Evolutionary conservation across 2,329 filamentous ascomycete species (phyloP).

Genomic region (Escovopsis weberi): DNA sequence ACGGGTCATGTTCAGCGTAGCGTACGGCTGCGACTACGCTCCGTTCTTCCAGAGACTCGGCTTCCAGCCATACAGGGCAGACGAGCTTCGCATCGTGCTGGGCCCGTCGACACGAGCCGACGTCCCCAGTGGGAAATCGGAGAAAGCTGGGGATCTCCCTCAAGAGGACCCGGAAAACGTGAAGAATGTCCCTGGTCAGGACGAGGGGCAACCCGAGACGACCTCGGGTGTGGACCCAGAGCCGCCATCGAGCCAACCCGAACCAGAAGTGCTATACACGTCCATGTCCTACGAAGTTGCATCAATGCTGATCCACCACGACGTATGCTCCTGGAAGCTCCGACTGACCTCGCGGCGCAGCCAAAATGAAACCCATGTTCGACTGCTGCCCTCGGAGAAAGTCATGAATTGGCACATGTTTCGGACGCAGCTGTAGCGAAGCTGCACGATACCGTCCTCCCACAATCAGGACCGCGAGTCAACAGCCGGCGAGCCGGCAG

Average conservation of each 20-base stretch:
- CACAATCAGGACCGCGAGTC: slow-evolving; percentile 1
- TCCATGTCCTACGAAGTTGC: no score
- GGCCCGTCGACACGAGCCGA: slow-evolving; percentile 1
- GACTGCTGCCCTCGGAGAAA: slow-evolving; percentile 16
- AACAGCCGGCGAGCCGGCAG: slow-evolving; percentile 8
- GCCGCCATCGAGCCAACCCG: no score
- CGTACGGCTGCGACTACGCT: slow-evolving; percentile 21
- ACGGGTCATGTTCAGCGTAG: slow-evolving; percentile 18
- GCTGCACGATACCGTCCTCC: background rate
- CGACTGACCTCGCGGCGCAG: slow-evolving; percentile 10
- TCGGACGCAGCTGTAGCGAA: slow-evolving; percentile 14
- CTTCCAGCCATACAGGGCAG: slow-evolving; percentile 18
- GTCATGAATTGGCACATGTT: slow-evolving; percentile 20
- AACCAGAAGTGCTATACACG: no score
- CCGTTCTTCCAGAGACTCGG: slow-evolving; percentile 20
- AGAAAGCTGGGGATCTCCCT: no score
- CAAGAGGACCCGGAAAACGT: background rate
- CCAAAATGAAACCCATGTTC: slow-evolving; percentile 17
- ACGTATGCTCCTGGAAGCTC: slow-evolving; percentile 13
- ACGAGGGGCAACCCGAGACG: background rate
- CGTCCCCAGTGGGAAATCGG: no score
- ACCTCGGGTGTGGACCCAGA: background rate
- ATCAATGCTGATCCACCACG: slow-evolving; percentile 5
- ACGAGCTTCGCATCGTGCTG: slow-evolving; percentile 19
- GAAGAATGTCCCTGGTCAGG: background rate